phyloP scores from a whole-genome alignment of 805 yeast genomes.

The Lipomyces sp. region DNA sequence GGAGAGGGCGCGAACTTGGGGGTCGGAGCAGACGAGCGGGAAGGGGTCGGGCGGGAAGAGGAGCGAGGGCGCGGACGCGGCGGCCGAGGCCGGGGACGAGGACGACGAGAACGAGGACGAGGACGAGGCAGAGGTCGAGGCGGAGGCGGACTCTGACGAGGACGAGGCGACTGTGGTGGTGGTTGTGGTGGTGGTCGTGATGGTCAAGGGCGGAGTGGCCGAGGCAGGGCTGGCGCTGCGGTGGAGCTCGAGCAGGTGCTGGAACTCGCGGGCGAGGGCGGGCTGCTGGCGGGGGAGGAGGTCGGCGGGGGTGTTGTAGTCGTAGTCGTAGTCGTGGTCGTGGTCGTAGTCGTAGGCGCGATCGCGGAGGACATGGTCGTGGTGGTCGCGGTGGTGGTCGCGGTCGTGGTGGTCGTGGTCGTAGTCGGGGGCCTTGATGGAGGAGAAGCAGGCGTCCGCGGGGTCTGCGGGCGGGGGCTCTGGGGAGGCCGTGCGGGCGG shows the following conservation, averaged over 20 bases:
- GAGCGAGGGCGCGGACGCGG: constrained; percentile 4
- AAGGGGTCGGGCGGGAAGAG: constrained; percentile 18
- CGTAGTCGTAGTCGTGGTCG: background rate
- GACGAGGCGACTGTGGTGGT: constrained; percentile 1
- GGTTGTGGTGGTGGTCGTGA: background rate
- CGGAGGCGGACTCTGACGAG: background rate
- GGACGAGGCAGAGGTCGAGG: background rate
- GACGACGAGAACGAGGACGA: constrained; percentile 2
- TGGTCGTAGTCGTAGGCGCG: background rate
- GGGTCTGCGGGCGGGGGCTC: too few relatives aligned
- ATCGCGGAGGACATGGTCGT: background rate
- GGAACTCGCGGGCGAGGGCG: background rate
- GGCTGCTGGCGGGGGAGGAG: constrained; percentile 2
- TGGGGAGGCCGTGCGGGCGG: too few relatives aligned
- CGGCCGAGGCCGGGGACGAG: background rate
- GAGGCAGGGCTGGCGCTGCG: constrained; percentile 2
- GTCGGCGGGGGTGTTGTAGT: background rate
- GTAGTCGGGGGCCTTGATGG: too few relatives aligned
- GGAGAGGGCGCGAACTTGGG: constrained; percentile 22
- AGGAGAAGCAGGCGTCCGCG: too few relatives aligned
- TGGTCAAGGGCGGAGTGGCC: background rate
- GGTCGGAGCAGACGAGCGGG: constrained; percentile 9
- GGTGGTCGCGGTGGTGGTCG: too few relatives aligned
- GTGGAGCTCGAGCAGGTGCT: constrained; percentile 4
- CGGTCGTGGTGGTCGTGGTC: too few relatives aligned